A percentile compares a stretch with the other conserved stretches of the same genome.
Conservation (phyloP, 257 asterid genomes). For the Schizonepeta tenuifolia region DNA sequence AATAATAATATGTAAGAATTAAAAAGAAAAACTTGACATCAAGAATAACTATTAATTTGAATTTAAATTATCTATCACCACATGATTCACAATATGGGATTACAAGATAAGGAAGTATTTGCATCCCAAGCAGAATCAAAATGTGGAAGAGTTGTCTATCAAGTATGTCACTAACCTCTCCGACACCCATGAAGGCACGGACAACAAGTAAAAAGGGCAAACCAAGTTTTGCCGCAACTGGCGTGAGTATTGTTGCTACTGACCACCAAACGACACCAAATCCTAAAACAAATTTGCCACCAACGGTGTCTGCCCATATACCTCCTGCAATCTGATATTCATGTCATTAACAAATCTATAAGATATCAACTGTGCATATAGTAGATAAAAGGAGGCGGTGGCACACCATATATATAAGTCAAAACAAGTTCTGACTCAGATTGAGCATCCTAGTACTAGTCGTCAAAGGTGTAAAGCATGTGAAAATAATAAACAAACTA, state of each 20-base stretch:
- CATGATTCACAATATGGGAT: conserved; percentile 1
- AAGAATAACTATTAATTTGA: conserved; percentile 2
- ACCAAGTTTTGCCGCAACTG: conserved; percentile 84
- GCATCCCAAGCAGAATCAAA: conserved; percentile 14
- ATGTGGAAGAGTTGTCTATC: not conserved
- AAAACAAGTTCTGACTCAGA: not conserved
- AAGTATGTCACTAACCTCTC: conserved; percentile 65
- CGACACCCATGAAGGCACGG: conserved; percentile 94
- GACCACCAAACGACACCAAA: conserved; percentile 99
- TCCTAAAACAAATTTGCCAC: conserved; percentile 87
- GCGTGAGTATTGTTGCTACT: conserved; percentile 75
- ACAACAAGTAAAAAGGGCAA: conserved; percentile 82
- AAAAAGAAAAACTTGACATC: not conserved
- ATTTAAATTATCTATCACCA: not conserved
- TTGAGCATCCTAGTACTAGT: not conserved
- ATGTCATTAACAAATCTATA: conserved; percentile 26
- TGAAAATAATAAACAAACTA: not conserved
- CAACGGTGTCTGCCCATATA: conserved; percentile 94
- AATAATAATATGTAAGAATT: conserved; percentile 9
- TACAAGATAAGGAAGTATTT: conserved; percentile 18
- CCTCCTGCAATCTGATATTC: conserved; percentile 86
- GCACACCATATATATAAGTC: not conserved
- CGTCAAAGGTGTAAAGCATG: not conserved
- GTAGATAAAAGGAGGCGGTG: not conserved
- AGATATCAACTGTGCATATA: conserved; percentile 28